A percentile compares a stretch with the other conserved stretches of the same genome.
Evolutionary conservation across 2,329 filamentous ascomycete species (phyloP).

Genomic region (Fusarium phyllophilum): DNA sequence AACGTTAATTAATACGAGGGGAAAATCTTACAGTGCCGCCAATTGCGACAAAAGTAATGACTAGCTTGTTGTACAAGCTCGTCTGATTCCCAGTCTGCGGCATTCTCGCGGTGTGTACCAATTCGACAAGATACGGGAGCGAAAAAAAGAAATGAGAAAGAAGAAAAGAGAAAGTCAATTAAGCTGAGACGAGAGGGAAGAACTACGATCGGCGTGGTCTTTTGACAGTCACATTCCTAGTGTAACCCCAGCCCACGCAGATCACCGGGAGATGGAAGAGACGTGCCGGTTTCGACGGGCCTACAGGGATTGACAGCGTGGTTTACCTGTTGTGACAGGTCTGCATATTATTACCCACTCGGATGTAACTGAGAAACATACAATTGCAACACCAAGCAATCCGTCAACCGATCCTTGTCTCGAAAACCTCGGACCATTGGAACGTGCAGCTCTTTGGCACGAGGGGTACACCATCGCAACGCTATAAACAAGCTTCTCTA

Average conservation of each 20-base stretch:
- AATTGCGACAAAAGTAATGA: constrained; percentile 50
- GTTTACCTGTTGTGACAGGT: neutral
- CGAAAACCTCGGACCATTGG: neutral
- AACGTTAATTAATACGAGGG: neutral
- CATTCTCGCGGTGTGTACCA: neutral
- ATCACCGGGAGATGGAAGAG: neutral
- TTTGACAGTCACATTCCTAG: neutral
- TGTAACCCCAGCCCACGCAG: neutral
- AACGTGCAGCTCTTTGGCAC: neutral
- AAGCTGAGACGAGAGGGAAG: neutral
- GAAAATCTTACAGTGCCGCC: constrained; percentile 45
- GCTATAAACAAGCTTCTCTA: constrained; percentile 10
- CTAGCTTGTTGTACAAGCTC: constrained; percentile 48
- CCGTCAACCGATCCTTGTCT: neutral
- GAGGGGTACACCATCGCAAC: neutral
- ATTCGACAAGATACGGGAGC: neutral
- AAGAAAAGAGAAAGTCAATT: neutral
- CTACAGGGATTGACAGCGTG: neutral
- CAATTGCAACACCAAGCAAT: neutral
- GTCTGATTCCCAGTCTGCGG: constrained; percentile 35
- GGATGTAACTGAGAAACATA: neutral
- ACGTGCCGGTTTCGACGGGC: neutral
- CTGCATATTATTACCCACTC: neutral
- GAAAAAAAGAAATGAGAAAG: neutral
- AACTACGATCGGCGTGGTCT: neutral